Evolutionary conservation across 2,329 filamentous ascomycete species (phyloP).

Genomic region (Nigrospora osmanthi): DNA sequence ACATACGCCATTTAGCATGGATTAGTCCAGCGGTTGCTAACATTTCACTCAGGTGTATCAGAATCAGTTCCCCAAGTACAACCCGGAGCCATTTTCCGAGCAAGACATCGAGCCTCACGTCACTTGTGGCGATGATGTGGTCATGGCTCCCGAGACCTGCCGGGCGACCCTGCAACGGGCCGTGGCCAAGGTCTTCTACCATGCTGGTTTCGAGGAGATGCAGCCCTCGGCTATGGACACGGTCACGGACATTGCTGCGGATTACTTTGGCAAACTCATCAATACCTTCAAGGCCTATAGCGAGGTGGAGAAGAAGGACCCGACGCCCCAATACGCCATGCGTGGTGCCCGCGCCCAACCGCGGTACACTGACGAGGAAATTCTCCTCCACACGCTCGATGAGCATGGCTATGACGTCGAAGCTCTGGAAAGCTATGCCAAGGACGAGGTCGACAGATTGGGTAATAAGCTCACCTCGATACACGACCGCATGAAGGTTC

Average conservation of each 20-base stretch:
- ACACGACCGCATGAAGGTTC: conserved; percentile 89
- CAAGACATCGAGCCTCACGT: conserved; percentile 84
- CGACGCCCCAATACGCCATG: conserved; percentile 29
- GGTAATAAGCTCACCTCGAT: conserved; percentile 71
- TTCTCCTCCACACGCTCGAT: conserved; percentile 76
- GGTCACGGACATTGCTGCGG: conserved; percentile 79
- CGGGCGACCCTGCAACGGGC: conserved; percentile 81
- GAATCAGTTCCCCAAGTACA: conserved; percentile 97
- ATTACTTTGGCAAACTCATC: conserved; percentile 82
- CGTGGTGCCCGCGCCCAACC: conserved; percentile 43
- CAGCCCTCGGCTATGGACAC: conserved; percentile 90
- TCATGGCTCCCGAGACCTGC: conserved; percentile 78
- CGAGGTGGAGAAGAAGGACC: conserved; percentile 70
- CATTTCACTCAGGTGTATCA: conserved; percentile 65
- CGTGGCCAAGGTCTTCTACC: conserved; percentile 90
- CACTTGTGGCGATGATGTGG: conserved; percentile 77
- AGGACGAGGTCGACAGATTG: conserved; percentile 86
- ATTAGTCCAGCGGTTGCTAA: conserved; percentile 12
- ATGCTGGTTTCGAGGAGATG: conserved; percentile 93
- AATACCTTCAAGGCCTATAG: conserved; percentile 74
- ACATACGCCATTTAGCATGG: conserved; percentile 18
- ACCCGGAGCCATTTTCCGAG: conserved; percentile 82
- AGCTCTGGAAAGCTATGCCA: conserved; percentile 75
- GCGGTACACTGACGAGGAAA: conserved; percentile 75
- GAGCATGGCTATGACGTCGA: conserved; percentile 81